Base-by-base conservation (phyloP, 83 land plant species). In the Diphasiastrum complanatum region DNA sequence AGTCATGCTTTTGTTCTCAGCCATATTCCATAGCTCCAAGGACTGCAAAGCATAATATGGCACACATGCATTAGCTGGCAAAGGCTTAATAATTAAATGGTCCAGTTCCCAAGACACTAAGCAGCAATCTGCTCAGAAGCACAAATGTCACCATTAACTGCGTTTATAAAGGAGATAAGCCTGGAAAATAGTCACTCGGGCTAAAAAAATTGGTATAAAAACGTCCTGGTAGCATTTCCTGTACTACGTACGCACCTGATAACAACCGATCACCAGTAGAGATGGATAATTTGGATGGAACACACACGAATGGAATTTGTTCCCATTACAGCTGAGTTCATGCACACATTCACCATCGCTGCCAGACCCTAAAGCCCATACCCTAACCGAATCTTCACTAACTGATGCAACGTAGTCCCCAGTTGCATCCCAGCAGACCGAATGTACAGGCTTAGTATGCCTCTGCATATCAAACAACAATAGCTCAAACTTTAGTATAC, bases 321-420 rank as follows among this genome's bases (percentile, higher is more conserved):
- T 91, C 35, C 97, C 97, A 51, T 77, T 91, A 54, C 97, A 91
- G 68, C 71, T 91, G 52, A 91, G 65, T 58, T 91, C 97, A 62
- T 91, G 97, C 12, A 91, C 65, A 47, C 86, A 86, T 27, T 83
- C 97, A 2, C 86, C 97, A 38, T 84, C 97, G n/a, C 60, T 63
- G 27, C 92, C 97, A 5, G 89, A 71, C 23, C 84, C 73, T 25
- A 91, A 34, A 10, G 73, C 65, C 97, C 97, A 91, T 0, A 91
- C 97, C 54, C 97, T 73, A 14, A 91, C 97, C 0, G 93, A 91
- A 51, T 91, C 97, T 75, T 91, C 97, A 63, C 97, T 86, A 2
- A 91, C 97, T 52, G 97, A 91, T n/a, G 93, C 97, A 35, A 91
- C 54, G 29, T 63, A 75, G 36, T 84, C 87, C 10, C 97, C 97